Evolutionary conservation across 208 protist species (phyloP).

Genomic region (Acanthamoeba healyi): DNA sequence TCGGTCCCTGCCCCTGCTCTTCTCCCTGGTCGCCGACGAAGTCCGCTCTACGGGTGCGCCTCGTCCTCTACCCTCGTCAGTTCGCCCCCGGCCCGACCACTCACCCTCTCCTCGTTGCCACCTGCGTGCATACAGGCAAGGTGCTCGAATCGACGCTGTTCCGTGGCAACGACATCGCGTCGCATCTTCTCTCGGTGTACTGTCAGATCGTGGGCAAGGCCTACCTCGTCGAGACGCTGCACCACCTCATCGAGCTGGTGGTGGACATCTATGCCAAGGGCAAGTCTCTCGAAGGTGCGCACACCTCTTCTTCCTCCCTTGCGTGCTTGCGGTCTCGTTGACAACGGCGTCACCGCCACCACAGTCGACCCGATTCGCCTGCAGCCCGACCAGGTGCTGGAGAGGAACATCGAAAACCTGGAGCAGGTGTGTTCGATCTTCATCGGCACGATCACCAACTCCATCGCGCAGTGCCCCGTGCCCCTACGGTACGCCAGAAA

Average conservation of each 20-base stretch:
- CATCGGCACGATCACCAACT: conserved; percentile 3
- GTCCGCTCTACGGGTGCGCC: neutral
- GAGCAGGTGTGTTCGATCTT: conserved; percentile 37
- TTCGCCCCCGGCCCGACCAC: too few relatives aligned
- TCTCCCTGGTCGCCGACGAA: conserved; percentile 40
- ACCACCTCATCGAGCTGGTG: conserved; percentile 17
- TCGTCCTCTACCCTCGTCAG: neutral
- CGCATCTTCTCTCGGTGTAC: conserved; percentile 28
- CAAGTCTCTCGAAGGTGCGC: conserved; percentile 19
- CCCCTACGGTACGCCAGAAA: neutral
- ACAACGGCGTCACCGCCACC: too few relatives aligned
- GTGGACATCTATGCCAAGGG: conserved; percentile 21
- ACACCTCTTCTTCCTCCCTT: neutral
- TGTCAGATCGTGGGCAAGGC: conserved; percentile 42
- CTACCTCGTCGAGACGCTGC: conserved; percentile 18
- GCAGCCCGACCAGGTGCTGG: neutral
- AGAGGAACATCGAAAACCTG: conserved; percentile 26
- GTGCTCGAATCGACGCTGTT: conserved; percentile 43
- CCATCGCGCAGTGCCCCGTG: neutral
- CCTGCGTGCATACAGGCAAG: neutral
- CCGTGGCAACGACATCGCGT: conserved; percentile 38
- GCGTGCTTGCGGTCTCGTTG: neutral
- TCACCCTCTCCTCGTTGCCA: too few relatives aligned
- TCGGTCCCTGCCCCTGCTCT: conserved; percentile 4
- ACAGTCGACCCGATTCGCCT: conserved; percentile 22